Percentiles rank a stretch among this genome's conserved stretches.
Conservation (phyloP, 2,329 filamentous ascomycete genomes). For the Aspergillus fumigatiaffinis region DNA sequence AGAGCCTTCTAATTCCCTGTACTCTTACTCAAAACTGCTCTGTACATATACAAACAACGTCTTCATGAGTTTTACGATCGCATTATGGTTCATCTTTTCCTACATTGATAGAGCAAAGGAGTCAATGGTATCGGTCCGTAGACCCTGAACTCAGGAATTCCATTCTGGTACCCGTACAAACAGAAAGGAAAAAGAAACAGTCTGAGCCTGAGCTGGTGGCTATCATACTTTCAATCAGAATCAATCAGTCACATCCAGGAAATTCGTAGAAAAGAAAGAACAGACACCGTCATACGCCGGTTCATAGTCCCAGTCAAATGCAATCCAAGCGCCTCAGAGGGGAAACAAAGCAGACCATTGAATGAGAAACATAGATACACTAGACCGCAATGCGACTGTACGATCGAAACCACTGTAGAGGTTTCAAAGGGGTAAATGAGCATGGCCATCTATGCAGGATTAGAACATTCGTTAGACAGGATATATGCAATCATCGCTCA, state of each 20-base stretch:
- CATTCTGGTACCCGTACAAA: not conserved
- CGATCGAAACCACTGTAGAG: not conserved
- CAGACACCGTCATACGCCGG: not conserved
- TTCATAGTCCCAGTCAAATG: not conserved
- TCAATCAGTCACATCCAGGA: conserved; percentile 2
- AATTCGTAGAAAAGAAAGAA: not conserved
- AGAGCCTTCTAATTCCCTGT: not conserved
- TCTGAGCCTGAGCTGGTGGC: not conserved
- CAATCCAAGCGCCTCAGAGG: not conserved
- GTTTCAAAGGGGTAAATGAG: conserved; percentile 1
- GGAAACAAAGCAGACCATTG: not conserved
- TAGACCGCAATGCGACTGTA: not conserved
- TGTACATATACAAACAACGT: not conserved
- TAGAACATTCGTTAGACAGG: conserved; percentile 4
- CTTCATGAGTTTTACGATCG: not conserved
- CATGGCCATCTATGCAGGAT: conserved; percentile 5
- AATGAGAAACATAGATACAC: conserved; percentile 7
- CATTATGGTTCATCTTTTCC: not conserved
- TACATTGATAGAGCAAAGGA: not conserved
- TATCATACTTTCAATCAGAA: not conserved
- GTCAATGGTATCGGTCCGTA: not conserved
- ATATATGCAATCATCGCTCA: conserved; percentile 11
- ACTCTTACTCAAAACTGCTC: not conserved
- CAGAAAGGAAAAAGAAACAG: not conserved
- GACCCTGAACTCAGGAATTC: not conserved